Evolutionary conservation across 768 basidiomycete species (phyloP), one percentile per base, ranked within the genome.

Genomic region (Zangia roseola): DNA sequence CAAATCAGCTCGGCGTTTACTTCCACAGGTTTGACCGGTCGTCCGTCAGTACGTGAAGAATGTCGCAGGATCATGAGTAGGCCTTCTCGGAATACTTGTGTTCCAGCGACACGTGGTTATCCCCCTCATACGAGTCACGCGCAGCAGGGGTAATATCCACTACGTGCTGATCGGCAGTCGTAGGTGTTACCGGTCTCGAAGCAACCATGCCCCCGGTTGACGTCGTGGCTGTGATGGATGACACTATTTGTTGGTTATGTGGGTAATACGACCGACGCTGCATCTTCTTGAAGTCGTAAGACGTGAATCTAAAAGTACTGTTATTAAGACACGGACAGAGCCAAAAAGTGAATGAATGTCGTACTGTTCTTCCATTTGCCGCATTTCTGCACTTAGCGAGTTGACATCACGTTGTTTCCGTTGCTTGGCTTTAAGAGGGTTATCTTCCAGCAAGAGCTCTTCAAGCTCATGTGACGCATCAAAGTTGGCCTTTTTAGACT

Each of bases 401-500:
- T 75, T 80, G 45, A 83, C 66, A 58, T 97, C 94, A 57, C 94
- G 89, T 49, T 88, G 86, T 67, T 95, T 97, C 43, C 95, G 83
- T 53, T 88, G 85, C 63, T 92, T 86, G 9, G 95, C 94, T 65
- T 97, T 97, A 47, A 99, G 75, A 36, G 95, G 95, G 59, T 98
- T 97, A 64, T 97, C 94, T 69, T 99, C 95, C 16, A 99, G 72
- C 10, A 99, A 69, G 19, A 99, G 76, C 70, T 99, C 95, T 63
- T 99, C 95, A 30, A 99, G 73, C 69, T 99, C 95, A 62, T 98
- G 94, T 12, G 95, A 97, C 23, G 95, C 94, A 64, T 99, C 95
- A 64, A 99, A 99, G 69, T 99, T 97, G 25, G 95, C 93, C 70
- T 97, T 97, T 74, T 97, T 98, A n/a, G 86, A 85, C 94, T 98